These are phyloP conservation scores for Thalassiosira ordinaria DNA, from an alignment of 352 stramenopile species.

Conservation along the genomic window DNA sequence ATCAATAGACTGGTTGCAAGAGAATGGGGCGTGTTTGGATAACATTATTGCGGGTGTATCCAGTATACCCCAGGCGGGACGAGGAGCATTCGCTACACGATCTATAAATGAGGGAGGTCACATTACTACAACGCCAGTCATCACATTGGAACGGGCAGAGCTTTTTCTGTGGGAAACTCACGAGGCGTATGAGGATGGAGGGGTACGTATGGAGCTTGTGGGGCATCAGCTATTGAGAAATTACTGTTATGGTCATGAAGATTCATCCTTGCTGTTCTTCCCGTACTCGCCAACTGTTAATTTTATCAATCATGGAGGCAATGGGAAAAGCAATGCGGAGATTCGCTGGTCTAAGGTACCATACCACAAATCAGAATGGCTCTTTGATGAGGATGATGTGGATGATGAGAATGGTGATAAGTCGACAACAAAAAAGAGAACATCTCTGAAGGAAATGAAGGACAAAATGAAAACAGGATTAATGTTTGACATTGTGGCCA, in stretches of 20 bases:
- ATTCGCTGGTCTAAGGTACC: conserved; percentile 65
- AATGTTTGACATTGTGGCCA: conserved; percentile 61
- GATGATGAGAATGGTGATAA: no score
- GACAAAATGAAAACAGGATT: conserved; percentile 37
- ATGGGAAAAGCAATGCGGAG: conserved; percentile 63
- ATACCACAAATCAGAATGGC: conserved; percentile 50
- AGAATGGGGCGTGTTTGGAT: conserved; percentile 75
- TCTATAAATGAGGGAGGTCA: conserved; percentile 26
- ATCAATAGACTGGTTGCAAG: conserved; percentile 58
- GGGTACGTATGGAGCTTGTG: conserved; percentile 6
- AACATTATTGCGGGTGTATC: conserved; percentile 57
- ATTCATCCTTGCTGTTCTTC: conserved; percentile 74
- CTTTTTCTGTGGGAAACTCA: conserved; percentile 7
- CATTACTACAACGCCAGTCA: conserved; percentile 40
- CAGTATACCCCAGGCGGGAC: conserved; percentile 64
- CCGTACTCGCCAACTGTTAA: conserved; percentile 67
- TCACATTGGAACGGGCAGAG: conserved; percentile 33
- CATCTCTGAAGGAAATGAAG: conserved; percentile 44
- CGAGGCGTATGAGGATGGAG: not conserved
- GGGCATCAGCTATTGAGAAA: conserved; percentile 76
- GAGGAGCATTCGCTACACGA: conserved; percentile 70
- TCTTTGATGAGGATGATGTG: no score
- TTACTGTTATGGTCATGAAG: conserved; percentile 75
- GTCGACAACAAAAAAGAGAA: no score
- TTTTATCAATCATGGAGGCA: conserved; percentile 74